Evolutionary conservation across 2,329 filamentous ascomycete species (phyloP), one percentile per base, ranked within the genome.

Genomic region (Fusarium citri): DNA sequence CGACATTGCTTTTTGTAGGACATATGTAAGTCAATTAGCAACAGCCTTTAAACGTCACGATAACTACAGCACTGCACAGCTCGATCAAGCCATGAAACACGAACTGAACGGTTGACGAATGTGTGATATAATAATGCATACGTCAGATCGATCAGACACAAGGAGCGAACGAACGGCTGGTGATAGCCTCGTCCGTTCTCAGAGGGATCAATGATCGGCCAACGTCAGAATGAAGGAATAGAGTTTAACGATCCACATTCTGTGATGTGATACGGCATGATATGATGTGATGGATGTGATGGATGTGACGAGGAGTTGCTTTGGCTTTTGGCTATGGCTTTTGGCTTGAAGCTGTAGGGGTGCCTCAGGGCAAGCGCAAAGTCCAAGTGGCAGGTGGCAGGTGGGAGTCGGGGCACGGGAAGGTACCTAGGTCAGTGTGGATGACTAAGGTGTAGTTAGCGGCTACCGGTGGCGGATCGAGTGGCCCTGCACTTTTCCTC

Each of bases 391-490:
- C 18, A 34, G 48, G 20, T 51, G 23, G n/a, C n/a, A 41, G 18
- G n/a, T n/a, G 34, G 10, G 18, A 37, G 34, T 37, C 18, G 34
- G 34, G 34, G 18, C 18, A 37, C 34, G 34, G 34, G 34, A 37
- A 37, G 34, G 10, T 37, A n/a, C n/a, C n/a, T n/a, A 37, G 34
- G 34, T 37, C 34, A 37, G 18, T 43, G 47, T 25, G 16, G 43
- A 59, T 68, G 59, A 69, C 65, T 60, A 60, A 66, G 45, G 10
- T 30, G 16, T 18, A 47, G 45, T 30, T 40, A 51, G 41, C 62
- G 30, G 41, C 23, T 31, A 18, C 40, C 42, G 53, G 55, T 55
- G 47, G 50, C 68, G 55, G 68, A 71, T 71, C 63, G 50, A 48
- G 64, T 55, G 47, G 51, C 26, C 47, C 47, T 55, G 53, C 59